Percentiles rank a stretch among this genome's conserved stretches.
Evolutionary conservation across 2,329 filamentous ascomycete species (phyloP).

Genomic region (Talaromyces sp.): DNA sequence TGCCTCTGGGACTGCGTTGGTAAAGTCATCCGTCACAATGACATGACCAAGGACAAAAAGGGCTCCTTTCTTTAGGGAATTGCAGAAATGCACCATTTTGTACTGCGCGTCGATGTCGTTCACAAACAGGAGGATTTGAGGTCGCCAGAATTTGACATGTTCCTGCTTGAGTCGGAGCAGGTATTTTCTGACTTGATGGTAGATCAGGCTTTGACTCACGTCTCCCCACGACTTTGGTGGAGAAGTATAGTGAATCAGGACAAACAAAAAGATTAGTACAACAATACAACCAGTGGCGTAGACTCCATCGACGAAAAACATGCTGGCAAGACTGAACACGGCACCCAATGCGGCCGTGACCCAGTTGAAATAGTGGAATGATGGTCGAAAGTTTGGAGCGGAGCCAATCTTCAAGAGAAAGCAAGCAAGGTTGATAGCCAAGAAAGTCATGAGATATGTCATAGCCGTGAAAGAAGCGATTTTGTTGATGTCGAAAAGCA

Average conservation of each 20-base stretch:
- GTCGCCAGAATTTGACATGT: conserved; percentile 91
- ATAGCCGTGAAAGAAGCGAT: conserved; percentile 89
- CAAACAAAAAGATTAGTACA: conserved; percentile 72
- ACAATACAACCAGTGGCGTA: conserved; percentile 75
- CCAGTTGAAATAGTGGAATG: conserved; percentile 87
- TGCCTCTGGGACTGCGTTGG: conserved; percentile 73
- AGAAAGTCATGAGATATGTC: conserved; percentile 89
- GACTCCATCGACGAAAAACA: conserved; percentile 86
- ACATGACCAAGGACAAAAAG: conserved; percentile 85
- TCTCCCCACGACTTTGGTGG: conserved; percentile 88
- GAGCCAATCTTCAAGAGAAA: conserved; percentile 84
- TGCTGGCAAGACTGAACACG: conserved; percentile 72
- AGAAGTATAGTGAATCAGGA: conserved; percentile 80
- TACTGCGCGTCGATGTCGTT: conserved; percentile 80
- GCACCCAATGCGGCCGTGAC: conserved; percentile 74
- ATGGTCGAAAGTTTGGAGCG: conserved; percentile 83
- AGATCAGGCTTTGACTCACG: conserved; percentile 85
- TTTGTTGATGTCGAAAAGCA: conserved; percentile 80
- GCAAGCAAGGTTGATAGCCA: conserved; percentile 83
- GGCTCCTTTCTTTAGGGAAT: conserved; percentile 83
- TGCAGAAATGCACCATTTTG: conserved; percentile 85
- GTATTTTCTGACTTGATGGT: conserved; percentile 85
- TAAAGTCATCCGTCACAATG: conserved; percentile 81
- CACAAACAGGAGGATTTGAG: conserved; percentile 79
- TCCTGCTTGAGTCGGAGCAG: conserved; percentile 78